These are phyloP conservation scores for Didymellaceae sp. DNA, from an alignment of 2,329 filamentous ascomycete species.

Conservation along the genomic window DNA sequence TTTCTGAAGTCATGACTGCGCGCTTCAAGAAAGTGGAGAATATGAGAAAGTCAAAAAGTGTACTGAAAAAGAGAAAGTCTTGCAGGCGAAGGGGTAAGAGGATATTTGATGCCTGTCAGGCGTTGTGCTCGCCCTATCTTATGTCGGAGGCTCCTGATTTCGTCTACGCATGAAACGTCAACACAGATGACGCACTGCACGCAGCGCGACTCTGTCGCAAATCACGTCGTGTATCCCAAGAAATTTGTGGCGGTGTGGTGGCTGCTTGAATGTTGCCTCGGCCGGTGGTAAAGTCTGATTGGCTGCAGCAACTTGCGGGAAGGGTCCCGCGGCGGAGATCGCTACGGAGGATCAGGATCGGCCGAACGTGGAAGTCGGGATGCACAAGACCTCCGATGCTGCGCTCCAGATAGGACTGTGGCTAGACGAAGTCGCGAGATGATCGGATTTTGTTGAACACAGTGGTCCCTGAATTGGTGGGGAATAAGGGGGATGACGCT, in stretches of 20 bases:
- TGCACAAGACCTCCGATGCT: constrained; percentile 3
- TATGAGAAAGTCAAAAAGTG: no score
- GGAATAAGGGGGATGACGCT: neutral
- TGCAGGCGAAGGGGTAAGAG: constrained; percentile 9
- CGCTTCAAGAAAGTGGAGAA: no score
- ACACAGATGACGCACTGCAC: constrained; percentile 21
- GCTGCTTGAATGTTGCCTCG: constrained; percentile 28
- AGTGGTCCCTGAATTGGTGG: no score
- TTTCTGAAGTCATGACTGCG: constrained; percentile 29
- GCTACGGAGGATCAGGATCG: constrained; percentile 13
- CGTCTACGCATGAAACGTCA: constrained; percentile 12
- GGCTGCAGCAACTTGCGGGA: constrained; percentile 7
- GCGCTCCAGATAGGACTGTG: neutral
- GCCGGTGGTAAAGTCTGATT: constrained; percentile 27
- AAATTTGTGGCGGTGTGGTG: no score
- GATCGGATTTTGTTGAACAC: neutral
- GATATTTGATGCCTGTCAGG: neutral
- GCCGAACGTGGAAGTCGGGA: constrained; percentile 4
- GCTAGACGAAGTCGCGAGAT: neutral
- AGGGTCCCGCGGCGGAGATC: constrained; percentile 5
- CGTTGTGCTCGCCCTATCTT: constrained; percentile 2
- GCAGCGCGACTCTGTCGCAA: constrained; percentile 14
- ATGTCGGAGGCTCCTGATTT: constrained; percentile 4
- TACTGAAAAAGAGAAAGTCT: neutral
- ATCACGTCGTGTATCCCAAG: constrained; percentile 20